A percentile compares a stretch with the other conserved stretches of the same genome.
These are phyloP conservation scores for Epicoccum sorghinum DNA, from an alignment of 2,329 filamentous ascomycete species.

Conservation along the genomic window DNA sequence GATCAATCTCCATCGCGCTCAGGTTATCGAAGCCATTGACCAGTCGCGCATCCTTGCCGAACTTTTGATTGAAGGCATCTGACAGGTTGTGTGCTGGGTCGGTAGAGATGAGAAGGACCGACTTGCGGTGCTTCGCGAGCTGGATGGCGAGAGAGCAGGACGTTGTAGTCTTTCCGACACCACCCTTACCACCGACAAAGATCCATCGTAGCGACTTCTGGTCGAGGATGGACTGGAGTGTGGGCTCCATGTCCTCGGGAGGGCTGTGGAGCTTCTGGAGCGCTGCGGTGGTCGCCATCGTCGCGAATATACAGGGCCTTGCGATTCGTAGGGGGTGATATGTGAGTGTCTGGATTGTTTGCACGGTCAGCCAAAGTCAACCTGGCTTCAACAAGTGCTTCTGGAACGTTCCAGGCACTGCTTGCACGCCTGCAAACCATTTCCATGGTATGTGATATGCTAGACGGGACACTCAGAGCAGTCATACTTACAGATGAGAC, in stretches of 20 bases:
- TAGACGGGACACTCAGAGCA: background rate
- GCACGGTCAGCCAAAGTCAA: constrained; percentile 10
- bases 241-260: constrained; percentile 78
- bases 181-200: constrained; percentile 97
- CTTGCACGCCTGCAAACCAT: background rate
- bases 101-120: constrained; percentile 95
- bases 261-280: constrained; percentile 52
- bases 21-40: constrained; percentile 92
- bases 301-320: constrained; percentile 1
- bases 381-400: constrained; percentile 3
- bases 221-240: constrained; percentile 91
- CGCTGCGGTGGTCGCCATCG: constrained; percentile 47
- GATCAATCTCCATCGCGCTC: constrained; percentile 99
- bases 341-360: background rate
- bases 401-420: constrained; percentile 11
- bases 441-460: background rate
- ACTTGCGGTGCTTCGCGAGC: constrained; percentile 91
- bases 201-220: constrained; percentile 97
- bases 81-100: constrained; percentile 98
- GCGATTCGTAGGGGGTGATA: background rate
- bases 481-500: background rate
- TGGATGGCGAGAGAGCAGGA: constrained; percentile 98
- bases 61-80: constrained; percentile 98
- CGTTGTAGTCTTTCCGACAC: constrained; percentile 99
- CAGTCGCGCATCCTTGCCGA: constrained; percentile 95